Evolutionary conservation across 768 basidiomycete species (phyloP).

Genomic region (Guyanaporus albipodus): DNA sequence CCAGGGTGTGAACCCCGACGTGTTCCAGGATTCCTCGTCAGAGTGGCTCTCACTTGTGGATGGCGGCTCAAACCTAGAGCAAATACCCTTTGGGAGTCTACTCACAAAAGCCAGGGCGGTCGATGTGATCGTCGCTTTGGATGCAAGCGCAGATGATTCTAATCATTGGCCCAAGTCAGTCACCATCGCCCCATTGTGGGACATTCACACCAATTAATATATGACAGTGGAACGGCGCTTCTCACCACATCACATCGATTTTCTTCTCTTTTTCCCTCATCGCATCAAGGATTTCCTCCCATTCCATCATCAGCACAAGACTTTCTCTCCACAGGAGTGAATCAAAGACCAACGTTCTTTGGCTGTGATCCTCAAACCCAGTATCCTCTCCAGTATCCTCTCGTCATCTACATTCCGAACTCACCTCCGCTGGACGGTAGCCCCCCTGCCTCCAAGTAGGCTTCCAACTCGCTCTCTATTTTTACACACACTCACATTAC

Average conservation of each 20-base stretch:
- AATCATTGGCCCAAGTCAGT: constrained; percentile 67
- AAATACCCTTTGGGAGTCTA: constrained; percentile 67
- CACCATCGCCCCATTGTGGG: not conserved
- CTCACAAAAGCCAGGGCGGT: constrained; percentile 64
- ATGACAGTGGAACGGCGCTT: constrained; percentile 50
- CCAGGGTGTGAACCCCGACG: constrained; percentile 43
- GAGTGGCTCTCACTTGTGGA: constrained; percentile 63
- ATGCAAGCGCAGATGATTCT: constrained; percentile 56
- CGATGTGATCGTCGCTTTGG: constrained; percentile 75
- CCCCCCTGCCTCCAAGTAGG: constrained; percentile 61
- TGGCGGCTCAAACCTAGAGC: constrained; percentile 65
- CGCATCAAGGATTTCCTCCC: constrained; percentile 62
- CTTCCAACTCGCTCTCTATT: not conserved
- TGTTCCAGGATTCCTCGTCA: constrained; percentile 51
- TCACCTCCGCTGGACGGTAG: constrained; percentile 63
- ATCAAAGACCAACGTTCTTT: constrained; percentile 71
- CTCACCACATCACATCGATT: constrained; percentile 43
- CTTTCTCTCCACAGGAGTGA: constrained; percentile 60
- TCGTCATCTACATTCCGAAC: constrained; percentile 75
- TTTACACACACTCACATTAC: constrained; percentile 4
- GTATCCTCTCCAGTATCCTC: constrained; percentile 52
- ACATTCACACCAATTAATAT: not conserved
- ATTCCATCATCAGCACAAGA: constrained; percentile 48
- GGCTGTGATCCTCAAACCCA: constrained; percentile 62
- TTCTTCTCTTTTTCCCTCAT: constrained; percentile 39